Evolutionary conservation across 345 rosid species (phyloP).

Genomic region (Arabis hirsuta): DNA sequence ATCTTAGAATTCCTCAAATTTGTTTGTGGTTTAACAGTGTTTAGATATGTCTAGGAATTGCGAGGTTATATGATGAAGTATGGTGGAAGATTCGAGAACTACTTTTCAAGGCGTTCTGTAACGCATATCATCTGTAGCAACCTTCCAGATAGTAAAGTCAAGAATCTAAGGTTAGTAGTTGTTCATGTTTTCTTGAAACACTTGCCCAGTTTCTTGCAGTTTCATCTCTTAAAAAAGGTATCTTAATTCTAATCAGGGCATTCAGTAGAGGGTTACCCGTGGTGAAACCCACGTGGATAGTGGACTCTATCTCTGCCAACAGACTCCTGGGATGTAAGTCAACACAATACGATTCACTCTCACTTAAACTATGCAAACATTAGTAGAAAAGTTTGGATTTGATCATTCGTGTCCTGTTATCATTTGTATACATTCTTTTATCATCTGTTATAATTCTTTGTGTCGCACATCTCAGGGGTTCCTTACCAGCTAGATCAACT

Average conservation of each 20-base stretch:
- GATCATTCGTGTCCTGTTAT: neutral
- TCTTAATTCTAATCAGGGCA: constrained; percentile 58
- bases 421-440: neutral
- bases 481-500: constrained; percentile 92
- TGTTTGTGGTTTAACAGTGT: constrained; percentile 15
- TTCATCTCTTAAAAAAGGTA: neutral
- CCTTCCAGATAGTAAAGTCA: constrained; percentile 83
- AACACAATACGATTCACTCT: constrained; percentile 9
- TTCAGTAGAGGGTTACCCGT: constrained; percentile 94
- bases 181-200: neutral
- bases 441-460: constrained; percentile 1
- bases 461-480: constrained; percentile 57
- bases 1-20: neutral
- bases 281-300: constrained; percentile 87
- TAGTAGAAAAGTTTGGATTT: neutral
- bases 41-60: constrained; percentile 59
- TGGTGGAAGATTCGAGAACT: constrained; percentile 85
- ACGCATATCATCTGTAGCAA: constrained; percentile 93
- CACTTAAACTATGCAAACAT: constrained; percentile 17
- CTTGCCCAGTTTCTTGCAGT: neutral
- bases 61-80: constrained; percentile 69
- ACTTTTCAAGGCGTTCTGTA: constrained; percentile 80
- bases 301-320: constrained; percentile 76
- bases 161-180: constrained; percentile 71
- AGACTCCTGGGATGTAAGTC: constrained; percentile 84